Base-by-base conservation (phyloP, 176 grass and related monocot genomes). In the Pontederia paniculata region DNA sequence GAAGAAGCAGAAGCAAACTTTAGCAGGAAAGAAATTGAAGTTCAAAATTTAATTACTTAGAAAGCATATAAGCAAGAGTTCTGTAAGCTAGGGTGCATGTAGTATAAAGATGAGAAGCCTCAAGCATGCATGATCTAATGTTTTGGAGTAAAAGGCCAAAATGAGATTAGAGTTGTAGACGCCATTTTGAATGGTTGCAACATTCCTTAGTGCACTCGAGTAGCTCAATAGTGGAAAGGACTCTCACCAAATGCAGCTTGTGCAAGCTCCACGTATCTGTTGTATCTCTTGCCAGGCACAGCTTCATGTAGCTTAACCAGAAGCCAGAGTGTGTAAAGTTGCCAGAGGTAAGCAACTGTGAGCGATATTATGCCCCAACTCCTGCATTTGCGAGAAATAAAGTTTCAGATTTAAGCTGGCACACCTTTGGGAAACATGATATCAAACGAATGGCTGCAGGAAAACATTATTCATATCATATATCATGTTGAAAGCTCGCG, bases 271-370 rank as follows among this genome's bases (percentile, higher is more conserved):
- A 90, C 74, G 59, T 97, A 97, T 76, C 91, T 85, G 49, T 97
- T 97, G 67, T 97, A 97, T 65, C 93, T 86, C 72, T 74, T 88
- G 53, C 93, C 86, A 51, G 93, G 93, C 25, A 90, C 80, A 54
- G 93, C 93, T 83, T 97, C 93, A 75, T 97, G 86, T 80, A 97
- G 83, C 62, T 88, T 97, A 49, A 97, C 83, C 12, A 97, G 82
- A 70, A 97, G 74, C 83, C 83, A 90, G n/a, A 90, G 83, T 4
- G 93, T 97, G 74, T 97, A 90, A 41, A 97, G 68, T 97, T 97
- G 93, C 93, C 93, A 97, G 62, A 80, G 72, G 54, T 97, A 97
- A 74, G 93, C 93, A 79, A 88, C 67, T 22, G 77, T 84, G 14
- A 97, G n/a, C 42, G 93, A 79, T 65, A 97, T 78, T 72, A 97